Evolutionary conservation across 2,329 filamentous ascomycete genomes (phyloP).

Genomic region (Claviceps sp.): DNA sequence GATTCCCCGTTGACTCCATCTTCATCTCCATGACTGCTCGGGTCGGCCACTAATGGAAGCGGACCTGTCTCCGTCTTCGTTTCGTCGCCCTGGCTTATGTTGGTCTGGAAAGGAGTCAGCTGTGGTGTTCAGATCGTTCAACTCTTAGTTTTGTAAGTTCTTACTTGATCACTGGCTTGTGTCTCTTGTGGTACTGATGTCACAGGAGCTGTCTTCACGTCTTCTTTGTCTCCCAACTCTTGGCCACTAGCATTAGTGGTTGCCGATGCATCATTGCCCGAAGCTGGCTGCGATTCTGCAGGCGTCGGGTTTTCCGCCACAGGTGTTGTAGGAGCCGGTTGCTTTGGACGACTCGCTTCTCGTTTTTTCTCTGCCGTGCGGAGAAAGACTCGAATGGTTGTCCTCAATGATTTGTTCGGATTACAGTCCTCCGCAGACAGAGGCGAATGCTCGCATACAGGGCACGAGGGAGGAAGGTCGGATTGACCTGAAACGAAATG

Average conservation of each 20-base stretch:
- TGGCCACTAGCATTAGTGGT: not conserved
- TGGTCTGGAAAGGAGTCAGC: not conserved
- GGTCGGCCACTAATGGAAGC: not conserved
- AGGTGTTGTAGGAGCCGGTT: slow-evolving; percentile 29
- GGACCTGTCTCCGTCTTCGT: not conserved
- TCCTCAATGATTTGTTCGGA: slow-evolving; percentile 79
- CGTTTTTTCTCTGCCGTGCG: slow-evolving; percentile 86
- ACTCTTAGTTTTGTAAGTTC: not conserved
- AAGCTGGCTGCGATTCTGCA: not conserved
- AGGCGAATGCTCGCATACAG: slow-evolving; percentile 85
- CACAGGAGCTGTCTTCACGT: not conserved
- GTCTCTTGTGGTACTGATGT: not conserved
- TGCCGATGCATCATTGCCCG: not conserved
- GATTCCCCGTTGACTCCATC: not conserved
- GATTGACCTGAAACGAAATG: slow-evolving; percentile 48
- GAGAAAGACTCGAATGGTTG: slow-evolving; percentile 82
- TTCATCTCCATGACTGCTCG: slow-evolving; percentile 1
- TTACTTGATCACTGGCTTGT: slow-evolving; percentile 1
- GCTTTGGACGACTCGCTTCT: slow-evolving; percentile 46
- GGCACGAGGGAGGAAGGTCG: slow-evolving; percentile 65
- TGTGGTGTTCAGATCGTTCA: not conserved
- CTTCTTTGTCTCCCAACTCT: not conserved
- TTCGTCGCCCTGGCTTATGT: not conserved
- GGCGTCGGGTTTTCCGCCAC: slow-evolving; percentile 25
- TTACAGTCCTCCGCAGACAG: slow-evolving; percentile 78